Evolutionary conservation across 169 alveolate species (phyloP), one percentile per base, ranked within the genome.

Genomic region (Plasmodium berghei): DNA sequence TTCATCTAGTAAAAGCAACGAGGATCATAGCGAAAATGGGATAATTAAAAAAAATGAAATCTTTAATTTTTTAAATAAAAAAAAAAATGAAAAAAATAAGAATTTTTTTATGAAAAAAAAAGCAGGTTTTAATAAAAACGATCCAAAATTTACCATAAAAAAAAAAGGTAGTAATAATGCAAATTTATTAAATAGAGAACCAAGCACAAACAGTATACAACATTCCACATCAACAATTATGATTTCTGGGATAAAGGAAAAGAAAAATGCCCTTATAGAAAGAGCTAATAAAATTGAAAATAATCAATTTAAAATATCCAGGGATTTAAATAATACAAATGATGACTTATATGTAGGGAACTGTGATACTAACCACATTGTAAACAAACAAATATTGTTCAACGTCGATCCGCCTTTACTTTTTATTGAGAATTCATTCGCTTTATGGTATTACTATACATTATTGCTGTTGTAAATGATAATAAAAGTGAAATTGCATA

Each of bases 321-420:
- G 49, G 12, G 66, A 63, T 1, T 20, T 42, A 9, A 1, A 42
- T 10, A 16, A 64, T 56, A 18, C 20, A 49, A 16, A 52, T 46
- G 28, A 46, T 26, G 4, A 24, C 5, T 24, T 63, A 40, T 46
- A 49, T 26, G 9, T 64, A 42, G 54, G 20, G 0, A 16, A 56
- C 26, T 5, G 9, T 9, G 14, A 49, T 22, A 77, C 77, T 24
- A 64, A 40, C 9, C 71, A 77, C 10, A 4, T 64, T 12, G 0
- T 48, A 9, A 58, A 49, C 42, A 46, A 14, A 4, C 12, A 20
- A 6, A 24, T 77, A 24, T 12, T 69, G 12, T 77, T 77, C 72
- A 54, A 77, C n/a, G 22, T 77, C 3, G 70, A 62, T 22, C 80
- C 89, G 8, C 89, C 89, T n/a, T 42, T 34, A 20, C 40, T 77